These are phyloP conservation scores for Elymus sibiricus DNA, from an alignment of 176 grass and related monocot genomes.

Conservation along the genomic window DNA sequence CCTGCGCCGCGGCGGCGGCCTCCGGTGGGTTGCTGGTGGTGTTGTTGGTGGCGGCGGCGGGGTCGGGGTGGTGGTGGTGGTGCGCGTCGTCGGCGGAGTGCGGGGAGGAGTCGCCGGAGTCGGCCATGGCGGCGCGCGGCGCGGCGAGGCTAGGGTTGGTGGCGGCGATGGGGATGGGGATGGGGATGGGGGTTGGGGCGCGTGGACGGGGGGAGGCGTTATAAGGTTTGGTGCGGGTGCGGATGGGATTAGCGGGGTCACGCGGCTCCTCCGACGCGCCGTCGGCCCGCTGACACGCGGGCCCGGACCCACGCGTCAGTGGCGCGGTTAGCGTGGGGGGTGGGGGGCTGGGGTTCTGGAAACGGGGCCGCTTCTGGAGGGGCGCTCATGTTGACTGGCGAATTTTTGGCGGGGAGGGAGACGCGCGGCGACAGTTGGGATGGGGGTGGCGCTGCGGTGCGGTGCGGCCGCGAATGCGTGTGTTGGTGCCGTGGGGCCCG, in stretches of 20 bases:
- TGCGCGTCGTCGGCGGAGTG: constrained; percentile 45
- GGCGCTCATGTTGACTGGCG: constrained; percentile 14
- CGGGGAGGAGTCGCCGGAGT: constrained; percentile 73
- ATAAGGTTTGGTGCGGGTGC: constrained; percentile 25
- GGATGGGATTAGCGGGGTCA: background rate
- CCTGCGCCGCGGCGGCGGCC: background rate
- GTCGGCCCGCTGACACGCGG: too few relatives aligned
- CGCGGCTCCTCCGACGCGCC: too few relatives aligned
- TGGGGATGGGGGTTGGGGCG: background rate
- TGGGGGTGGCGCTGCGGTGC: background rate
- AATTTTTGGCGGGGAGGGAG: constrained; percentile 24
- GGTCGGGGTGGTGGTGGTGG: constrained; percentile 45
- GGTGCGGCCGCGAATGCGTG: background rate
- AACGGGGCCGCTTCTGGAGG: constrained; percentile 1
- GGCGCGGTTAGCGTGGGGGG: constrained; percentile 29
- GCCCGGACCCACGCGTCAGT: too few relatives aligned
- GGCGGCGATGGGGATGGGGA: background rate
- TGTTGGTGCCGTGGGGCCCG: background rate
- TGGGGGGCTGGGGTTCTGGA: constrained; percentile 11
- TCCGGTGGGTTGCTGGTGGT: background rate
- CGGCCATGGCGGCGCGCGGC: constrained; percentile 50
- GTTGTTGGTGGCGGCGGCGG: constrained; percentile 34
- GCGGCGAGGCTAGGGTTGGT: constrained; percentile 32
- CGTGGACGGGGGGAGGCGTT: background rate
- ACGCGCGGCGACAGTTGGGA: constrained; percentile 22